Evolutionary conservation across 257 asterid genomes (phyloP).

Genomic region (Plantago ovata): DNA sequence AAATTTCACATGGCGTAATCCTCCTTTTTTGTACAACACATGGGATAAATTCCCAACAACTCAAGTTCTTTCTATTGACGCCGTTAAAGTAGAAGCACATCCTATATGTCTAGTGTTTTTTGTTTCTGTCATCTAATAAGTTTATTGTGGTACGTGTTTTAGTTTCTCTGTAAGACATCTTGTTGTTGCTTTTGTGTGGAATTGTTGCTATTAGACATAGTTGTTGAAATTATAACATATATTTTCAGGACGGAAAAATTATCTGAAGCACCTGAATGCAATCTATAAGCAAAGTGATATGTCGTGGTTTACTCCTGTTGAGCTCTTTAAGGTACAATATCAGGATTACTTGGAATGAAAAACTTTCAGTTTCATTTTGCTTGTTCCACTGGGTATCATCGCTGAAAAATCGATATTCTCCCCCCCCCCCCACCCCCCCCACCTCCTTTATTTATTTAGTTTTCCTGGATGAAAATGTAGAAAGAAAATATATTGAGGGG

Average conservation of each 20-base stretch:
- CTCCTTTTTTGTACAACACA: too few relatives aligned
- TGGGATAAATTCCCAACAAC: too few relatives aligned
- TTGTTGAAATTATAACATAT: conserved; percentile 11
- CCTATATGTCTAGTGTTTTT: background rate
- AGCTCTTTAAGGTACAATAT: conserved; percentile 80
- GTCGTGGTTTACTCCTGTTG: conserved; percentile 99
- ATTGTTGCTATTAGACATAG: conserved; percentile 13
- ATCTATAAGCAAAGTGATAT: conserved; percentile 85
- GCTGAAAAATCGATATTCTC: too few relatives aligned
- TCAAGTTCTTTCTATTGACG: too few relatives aligned
- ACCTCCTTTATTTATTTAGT: too few relatives aligned
- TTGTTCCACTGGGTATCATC: conserved; percentile 12
- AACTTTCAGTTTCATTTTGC: conserved; percentile 5
- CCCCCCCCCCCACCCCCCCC: too few relatives aligned
- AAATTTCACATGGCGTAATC: too few relatives aligned
- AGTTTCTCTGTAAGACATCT: background rate
- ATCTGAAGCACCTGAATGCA: conserved; percentile 71
- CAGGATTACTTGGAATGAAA: conserved; percentile 9
- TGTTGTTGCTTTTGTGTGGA: conserved; percentile 1
- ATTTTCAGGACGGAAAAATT: conserved; percentile 74
- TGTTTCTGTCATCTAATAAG: background rate
- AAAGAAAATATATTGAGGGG: too few relatives aligned
- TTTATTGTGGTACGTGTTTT: background rate
- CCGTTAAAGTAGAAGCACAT: too few relatives aligned
- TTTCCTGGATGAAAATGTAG: too few relatives aligned